A percentile compares a stretch with the other conserved stretches of the same genome.
Evolutionary conservation across 495 filamentous ascomycete genomes (phyloP).

Genomic region (Tuber aestivum): DNA sequence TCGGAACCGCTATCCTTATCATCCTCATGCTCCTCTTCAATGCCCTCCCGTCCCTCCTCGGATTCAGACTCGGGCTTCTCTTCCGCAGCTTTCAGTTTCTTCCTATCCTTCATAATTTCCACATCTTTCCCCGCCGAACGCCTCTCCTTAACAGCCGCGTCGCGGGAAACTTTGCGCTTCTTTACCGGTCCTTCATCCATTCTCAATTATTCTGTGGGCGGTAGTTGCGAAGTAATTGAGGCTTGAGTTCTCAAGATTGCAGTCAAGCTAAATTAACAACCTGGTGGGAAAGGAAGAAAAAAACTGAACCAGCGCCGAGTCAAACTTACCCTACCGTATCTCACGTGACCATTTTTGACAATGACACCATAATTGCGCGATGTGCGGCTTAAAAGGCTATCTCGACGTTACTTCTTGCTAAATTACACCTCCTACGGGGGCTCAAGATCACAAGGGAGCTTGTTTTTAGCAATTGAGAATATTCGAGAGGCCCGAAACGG

Average conservation of each 20-base stretch:
- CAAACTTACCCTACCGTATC: background rate
- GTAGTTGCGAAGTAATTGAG: background rate
- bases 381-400: conserved; percentile 6
- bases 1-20: background rate
- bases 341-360: background rate
- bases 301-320: background rate
- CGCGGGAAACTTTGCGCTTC: conserved; percentile 28
- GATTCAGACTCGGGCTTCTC: background rate
- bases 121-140: background rate
- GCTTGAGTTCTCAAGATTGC: background rate
- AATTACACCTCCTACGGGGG: background rate
- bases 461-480: background rate
- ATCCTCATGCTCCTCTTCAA: conserved; percentile 5
- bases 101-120: conserved; percentile 9
- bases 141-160: background rate
- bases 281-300: background rate
- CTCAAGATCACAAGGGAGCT: background rate
- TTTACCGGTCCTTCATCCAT: conserved; percentile 30
- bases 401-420: background rate
- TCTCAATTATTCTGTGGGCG: background rate
- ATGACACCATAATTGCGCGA: conserved; percentile 4
- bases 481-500: background rate
- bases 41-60: conserved; percentile 8
- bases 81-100: background rate
- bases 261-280: too few relatives aligned